Percentiles rank a stretch among this genome's conserved stretches.
phyloP scores from a whole-genome alignment of 805 yeast genomes.

The Saccharomycopsis capsularis region DNA sequence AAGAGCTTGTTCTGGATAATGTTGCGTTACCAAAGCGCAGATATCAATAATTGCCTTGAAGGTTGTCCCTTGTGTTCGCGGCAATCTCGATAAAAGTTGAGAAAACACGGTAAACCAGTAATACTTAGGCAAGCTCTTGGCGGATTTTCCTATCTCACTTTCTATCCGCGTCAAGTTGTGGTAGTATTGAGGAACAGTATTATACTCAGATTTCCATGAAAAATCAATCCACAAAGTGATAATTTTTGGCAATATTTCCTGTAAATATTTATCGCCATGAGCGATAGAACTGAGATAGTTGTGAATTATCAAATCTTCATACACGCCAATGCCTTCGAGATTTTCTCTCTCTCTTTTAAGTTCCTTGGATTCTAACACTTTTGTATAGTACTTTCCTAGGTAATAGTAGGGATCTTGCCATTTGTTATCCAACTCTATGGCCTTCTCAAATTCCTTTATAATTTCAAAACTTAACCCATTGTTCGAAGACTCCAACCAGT shows the following conservation, averaged over 20 bases:
- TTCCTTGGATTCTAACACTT: slow-evolving; percentile 61
- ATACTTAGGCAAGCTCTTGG: slow-evolving; percentile 42
- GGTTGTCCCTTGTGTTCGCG: slow-evolving; percentile 53
- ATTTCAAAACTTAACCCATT: slow-evolving; percentile 73
- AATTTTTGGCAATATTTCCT: slow-evolving; percentile 85
- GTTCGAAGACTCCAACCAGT: slow-evolving; percentile 83
- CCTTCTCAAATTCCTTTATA: slow-evolving; percentile 56
- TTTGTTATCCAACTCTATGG: slow-evolving; percentile 44
- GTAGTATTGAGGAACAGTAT: slow-evolving; percentile 27
- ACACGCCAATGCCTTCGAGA: slow-evolving; percentile 31
- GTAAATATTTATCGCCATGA: slow-evolving; percentile 57
- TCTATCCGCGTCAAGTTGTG: slow-evolving; percentile 19
- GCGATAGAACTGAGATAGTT: slow-evolving; percentile 54
- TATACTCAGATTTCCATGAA: slow-evolving; percentile 29
- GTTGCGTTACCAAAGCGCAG: slow-evolving; percentile 46
- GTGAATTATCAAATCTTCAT: slow-evolving; percentile 49
- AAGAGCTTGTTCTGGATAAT: slow-evolving; percentile 77
- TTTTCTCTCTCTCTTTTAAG: slow-evolving; percentile 23
- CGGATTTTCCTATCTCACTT: slow-evolving; percentile 38
- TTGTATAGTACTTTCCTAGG: slow-evolving; percentile 72
- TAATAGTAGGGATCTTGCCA: slow-evolving; percentile 81
- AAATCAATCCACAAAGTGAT: slow-evolving; percentile 88
- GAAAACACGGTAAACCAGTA: slow-evolving; percentile 81
- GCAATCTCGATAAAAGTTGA: slow-evolving; percentile 74
- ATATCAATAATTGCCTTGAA: slow-evolving; percentile 50